phyloP scores from a whole-genome alignment of 768 basidiomycete genomes.

The Lactarius hatsudake region DNA sequence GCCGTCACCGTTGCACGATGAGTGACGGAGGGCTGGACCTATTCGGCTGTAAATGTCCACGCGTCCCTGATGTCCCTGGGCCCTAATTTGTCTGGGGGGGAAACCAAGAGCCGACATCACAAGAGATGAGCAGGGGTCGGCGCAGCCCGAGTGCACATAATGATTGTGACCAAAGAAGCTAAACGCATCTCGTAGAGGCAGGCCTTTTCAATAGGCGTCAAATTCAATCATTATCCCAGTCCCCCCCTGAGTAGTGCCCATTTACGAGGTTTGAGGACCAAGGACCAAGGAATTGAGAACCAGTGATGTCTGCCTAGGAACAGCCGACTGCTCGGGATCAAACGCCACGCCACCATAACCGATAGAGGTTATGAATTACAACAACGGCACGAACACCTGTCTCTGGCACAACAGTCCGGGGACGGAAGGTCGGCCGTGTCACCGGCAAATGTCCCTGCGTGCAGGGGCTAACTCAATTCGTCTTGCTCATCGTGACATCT shows the following conservation, averaged over 20 bases:
- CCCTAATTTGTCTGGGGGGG: conserved; percentile 7
- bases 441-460: conserved; percentile 22
- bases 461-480: conserved; percentile 27
- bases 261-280: background rate
- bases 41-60: conserved; percentile 5
- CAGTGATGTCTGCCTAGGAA: background rate
- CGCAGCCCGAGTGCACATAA: conserved; percentile 12
- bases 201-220: conserved; percentile 15
- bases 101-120: conserved; percentile 17
- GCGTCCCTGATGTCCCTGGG: conserved; percentile 21
- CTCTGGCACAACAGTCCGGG: conserved; percentile 7
- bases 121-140: conserved; percentile 15
- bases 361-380: conserved; percentile 16
- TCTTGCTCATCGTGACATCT: conserved; percentile 23
- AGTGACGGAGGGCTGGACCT: conserved; percentile 14
- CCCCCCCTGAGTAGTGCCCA: background rate
- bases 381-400: conserved; percentile 18
- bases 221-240: conserved; percentile 17
- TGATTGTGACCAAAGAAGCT: conserved; percentile 18
- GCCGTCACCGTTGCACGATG: conserved; percentile 14
- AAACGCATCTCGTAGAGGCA: conserved; percentile 14
- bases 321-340: conserved; percentile 5
- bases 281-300: background rate
- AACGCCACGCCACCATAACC: conserved; percentile 24
- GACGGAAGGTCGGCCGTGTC: conserved; percentile 22